phyloP scores from a whole-genome alignment of 768 basidiomycete genomes.

The Inosperma sp. region DNA sequence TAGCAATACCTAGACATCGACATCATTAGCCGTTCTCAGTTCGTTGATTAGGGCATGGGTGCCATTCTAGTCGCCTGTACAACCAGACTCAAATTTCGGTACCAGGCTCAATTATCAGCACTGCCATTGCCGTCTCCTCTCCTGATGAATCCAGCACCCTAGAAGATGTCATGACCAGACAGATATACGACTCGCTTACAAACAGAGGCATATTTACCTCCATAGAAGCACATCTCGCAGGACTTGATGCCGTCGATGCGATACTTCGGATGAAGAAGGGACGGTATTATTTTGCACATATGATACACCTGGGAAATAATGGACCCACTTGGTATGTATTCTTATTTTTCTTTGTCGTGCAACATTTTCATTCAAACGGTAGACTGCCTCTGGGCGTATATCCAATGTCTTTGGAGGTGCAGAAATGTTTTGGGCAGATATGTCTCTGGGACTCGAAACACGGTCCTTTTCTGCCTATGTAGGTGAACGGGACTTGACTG shows the following conservation, averaged over 20 bases:
- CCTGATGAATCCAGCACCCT: constrained; percentile 37
- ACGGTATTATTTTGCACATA: constrained; percentile 69
- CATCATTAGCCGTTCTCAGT: too few relatives aligned
- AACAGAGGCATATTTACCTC: constrained; percentile 74
- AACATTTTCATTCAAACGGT: constrained; percentile 1
- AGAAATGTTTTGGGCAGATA: constrained; percentile 78
- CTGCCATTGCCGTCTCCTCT: constrained; percentile 38
- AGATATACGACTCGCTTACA: constrained; percentile 59
- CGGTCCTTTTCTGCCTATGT: constrained; percentile 70
- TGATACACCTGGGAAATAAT: constrained; percentile 89
- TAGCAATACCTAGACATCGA: too few relatives aligned
- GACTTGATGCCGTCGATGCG: constrained; percentile 67
- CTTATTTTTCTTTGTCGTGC: not conserved
- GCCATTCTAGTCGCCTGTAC: too few relatives aligned
- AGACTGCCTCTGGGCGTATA: constrained; percentile 76
- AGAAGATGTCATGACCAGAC: constrained; percentile 63
- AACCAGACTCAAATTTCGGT: constrained; percentile 71
- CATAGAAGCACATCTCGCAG: constrained; percentile 57
- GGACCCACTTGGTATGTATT: constrained; percentile 86
- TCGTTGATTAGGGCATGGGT: too few relatives aligned
- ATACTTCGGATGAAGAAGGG: constrained; percentile 70
- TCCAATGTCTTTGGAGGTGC: constrained; percentile 90
- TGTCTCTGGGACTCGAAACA: constrained; percentile 85
- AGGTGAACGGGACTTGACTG: constrained; percentile 74
- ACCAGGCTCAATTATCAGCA: constrained; percentile 71